Conservation (phyloP, 345 rosid species). For the Brassica incana region DNA sequence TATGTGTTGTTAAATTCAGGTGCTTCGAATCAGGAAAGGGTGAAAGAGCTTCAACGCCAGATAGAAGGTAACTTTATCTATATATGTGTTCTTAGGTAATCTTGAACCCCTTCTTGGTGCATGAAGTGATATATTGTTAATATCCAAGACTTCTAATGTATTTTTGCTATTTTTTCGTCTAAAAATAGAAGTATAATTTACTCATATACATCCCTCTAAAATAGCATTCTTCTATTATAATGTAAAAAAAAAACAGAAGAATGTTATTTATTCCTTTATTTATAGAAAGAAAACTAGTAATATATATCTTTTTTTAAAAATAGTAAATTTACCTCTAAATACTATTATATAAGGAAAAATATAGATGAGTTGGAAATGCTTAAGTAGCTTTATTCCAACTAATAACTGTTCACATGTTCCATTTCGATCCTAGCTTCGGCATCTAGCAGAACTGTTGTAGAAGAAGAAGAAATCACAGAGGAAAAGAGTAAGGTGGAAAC, state of each 20-base stretch:
- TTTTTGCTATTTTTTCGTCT: no score
- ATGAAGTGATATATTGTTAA: neutral
- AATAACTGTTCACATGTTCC: neutral
- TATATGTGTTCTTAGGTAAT: neutral
- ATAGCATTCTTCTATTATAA: no score
- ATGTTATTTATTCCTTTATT: neutral
- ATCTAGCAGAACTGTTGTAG: neutral
- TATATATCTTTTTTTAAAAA: neutral
- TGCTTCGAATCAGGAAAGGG: neutral
- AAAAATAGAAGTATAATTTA: no score
- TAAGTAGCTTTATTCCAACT: neutral
- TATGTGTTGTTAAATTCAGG: neutral
- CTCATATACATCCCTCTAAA: neutral
- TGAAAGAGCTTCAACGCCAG: neutral
- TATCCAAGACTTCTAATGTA: no score
- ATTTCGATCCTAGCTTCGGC: conserved; percentile 9
- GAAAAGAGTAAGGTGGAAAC: neutral
- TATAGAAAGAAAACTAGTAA: neutral
- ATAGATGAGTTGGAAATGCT: neutral
- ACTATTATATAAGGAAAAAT: no score
- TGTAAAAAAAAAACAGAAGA: no score
- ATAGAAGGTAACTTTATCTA: neutral
- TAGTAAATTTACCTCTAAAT: neutral
- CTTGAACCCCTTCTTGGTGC: neutral
- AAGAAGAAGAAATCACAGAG: neutral